Evolutionary conservation across 2,329 filamentous ascomycete genomes (phyloP), one percentile per base, ranked within the genome.

Genomic region (Leptographium wingfieldii): DNA sequence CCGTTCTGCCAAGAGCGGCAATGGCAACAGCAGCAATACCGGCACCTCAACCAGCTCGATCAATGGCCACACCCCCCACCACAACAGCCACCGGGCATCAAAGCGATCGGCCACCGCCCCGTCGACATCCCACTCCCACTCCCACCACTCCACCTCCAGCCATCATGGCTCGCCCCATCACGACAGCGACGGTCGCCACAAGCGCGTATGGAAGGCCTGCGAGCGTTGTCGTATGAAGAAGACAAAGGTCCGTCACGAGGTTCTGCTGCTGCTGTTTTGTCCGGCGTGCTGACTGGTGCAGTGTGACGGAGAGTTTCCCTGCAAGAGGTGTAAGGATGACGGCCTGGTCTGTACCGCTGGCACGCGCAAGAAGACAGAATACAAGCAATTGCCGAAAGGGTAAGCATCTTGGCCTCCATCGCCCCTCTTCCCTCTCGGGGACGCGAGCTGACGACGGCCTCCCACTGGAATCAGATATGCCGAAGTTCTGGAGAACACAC

Each of bases 141-240:
- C 68, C 22, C 69, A 71, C 61, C 59, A 62, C 55, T 51, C 60
- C 10, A 43, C 25, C 1, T 29, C 59, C 9, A 55, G 46, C 5
- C 58, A 60, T 9, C 58, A 59, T 6, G 58, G 71, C 27, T 70
- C 72, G 27, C 74, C 75, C 22, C 69, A 72, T 38, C 71, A 74
- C 58, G 69, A 72, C 60, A 72, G 68, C 60, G 81, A 84, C 64
- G 78, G 77, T 55, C 76, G 82, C 63, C 81, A 85, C 67, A 85
- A 85, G 73, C 74, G 83, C 65, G 82, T 85, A 59, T 85, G 82
- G 82, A 85, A 85, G 69, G 83, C 83, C 22, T 86, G 83, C 64
- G 82, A 85, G 71, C 74, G 83, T 65, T 86, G 82, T 74, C 74
- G 82, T 64, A 85, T 85, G 81, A 86, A 85, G 76, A 86, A 86